Conservation (phyloP, 176 grass and related monocot genomes). For the Luzula sylvatica region DNA sequence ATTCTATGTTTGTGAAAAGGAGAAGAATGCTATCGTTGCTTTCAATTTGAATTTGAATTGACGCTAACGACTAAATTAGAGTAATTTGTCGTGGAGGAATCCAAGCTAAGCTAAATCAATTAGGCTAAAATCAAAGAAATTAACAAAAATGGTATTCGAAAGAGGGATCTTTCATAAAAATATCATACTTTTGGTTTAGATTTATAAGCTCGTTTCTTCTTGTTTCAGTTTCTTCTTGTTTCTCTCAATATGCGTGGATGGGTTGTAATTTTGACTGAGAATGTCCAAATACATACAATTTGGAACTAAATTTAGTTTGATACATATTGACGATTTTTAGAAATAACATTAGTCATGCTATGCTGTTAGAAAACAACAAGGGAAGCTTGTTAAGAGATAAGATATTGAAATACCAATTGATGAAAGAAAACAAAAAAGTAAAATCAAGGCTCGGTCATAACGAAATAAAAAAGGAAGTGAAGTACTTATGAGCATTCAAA, state of each 20-base stretch:
- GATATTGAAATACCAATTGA: too few relatives aligned
- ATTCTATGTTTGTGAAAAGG: conserved; percentile 11
- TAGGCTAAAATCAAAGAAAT: background rate
- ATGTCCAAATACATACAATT: conserved; percentile 10
- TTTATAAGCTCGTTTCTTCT: background rate
- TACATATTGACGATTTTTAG: background rate
- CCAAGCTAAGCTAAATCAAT: background rate
- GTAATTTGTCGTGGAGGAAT: conserved; percentile 22
- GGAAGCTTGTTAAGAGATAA: too few relatives aligned
- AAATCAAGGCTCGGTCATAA: too few relatives aligned
- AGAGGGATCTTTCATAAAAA: background rate
- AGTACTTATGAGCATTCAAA: too few relatives aligned
- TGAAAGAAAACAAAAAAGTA: too few relatives aligned
- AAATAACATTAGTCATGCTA: too few relatives aligned
- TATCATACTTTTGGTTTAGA: conserved; percentile 12
- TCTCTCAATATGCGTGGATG: background rate
- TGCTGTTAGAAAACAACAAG: too few relatives aligned
- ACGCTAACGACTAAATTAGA: conserved; percentile 12
- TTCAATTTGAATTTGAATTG: conserved; percentile 16
- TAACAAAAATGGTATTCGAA: background rate
- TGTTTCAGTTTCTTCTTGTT: too few relatives aligned
- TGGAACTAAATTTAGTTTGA: background rate
- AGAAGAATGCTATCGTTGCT: background rate
- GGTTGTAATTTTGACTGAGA: conserved; percentile 18
- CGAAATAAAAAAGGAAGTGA: too few relatives aligned